Base-by-base conservation (phyloP, 495 filamentous ascomycete species). In the Aspergillus coremiiformis region DNA sequence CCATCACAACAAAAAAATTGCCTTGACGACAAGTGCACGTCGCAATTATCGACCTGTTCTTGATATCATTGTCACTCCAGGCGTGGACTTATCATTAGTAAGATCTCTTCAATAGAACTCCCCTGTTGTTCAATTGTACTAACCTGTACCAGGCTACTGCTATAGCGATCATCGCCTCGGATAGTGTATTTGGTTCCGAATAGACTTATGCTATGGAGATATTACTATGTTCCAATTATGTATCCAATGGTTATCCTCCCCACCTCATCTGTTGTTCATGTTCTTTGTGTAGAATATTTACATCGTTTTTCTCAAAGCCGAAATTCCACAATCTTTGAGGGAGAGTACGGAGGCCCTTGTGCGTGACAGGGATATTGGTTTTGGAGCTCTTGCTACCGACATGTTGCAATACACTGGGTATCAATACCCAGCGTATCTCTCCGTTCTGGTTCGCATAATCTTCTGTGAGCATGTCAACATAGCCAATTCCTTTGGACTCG, bases 391-490 rank as follows among this genome's bases (percentile, higher is more conserved):
- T 66, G 8, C 60, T 50, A 11, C 75, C 76, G 20, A 78, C 66
- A 64, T 79, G 79, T 58, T 79, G 78, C 22, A 82, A 57, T 17
- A 80, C 55, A 54, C 66, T 72, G 1, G 78, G 79, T 1, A 70
- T 56, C 41, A 32, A 43, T 5, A 74, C 77, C 75, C 70, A 79
- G n/a, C 77, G 59, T 32, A 61, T 50, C 66, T 56, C 62, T 4
- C 63, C 53, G 20, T 67, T 47, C 9, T 47, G 35, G 44, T 72
- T 62, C 7, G 74, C 77, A 55, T 66, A 75, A 5, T 68, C 57
- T 45, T 82, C 2, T 32, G 74, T 69, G 11, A 80, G 60, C 43
- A 67, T 67, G 47, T 79, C 74, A 4, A 68, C 64, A 20, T 71
- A 65, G 5, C 58, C 49, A 5, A 46, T 52, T 7, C 47, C 11